Percentiles rank a stretch among this genome's conserved stretches.
phyloP scores from a whole-genome alignment of 805 yeast species.

The Wickerhamomyces pijperi region DNA sequence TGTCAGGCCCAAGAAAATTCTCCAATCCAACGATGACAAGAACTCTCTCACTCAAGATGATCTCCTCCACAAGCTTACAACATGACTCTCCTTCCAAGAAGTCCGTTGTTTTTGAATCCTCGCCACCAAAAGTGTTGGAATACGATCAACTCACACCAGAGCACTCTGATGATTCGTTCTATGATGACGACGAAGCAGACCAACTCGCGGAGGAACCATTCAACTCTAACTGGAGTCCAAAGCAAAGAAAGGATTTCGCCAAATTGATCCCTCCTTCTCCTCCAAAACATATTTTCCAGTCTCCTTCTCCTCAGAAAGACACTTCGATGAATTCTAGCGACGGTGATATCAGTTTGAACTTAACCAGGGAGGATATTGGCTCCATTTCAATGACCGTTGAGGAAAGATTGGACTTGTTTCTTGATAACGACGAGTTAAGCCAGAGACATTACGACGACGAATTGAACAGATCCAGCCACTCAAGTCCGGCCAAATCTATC shows the following conservation, averaged over 20 bases:
- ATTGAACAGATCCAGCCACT: constrained; percentile 11
- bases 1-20: constrained; percentile 21
- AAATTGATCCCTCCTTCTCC: constrained; percentile 27
- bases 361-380: constrained; percentile 19
- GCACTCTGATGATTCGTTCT: constrained; percentile 13
- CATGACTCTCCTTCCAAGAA: constrained; percentile 22
- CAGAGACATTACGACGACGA: constrained; percentile 16
- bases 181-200: constrained; percentile 12
- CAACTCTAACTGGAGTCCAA: background rate
- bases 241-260: constrained; percentile 6
- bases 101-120: constrained; percentile 26
- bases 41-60: constrained; percentile 10
- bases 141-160: constrained; percentile 20
- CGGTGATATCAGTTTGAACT: constrained; percentile 15
- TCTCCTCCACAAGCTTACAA: constrained; percentile 8
- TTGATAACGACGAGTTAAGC: constrained; percentile 18
- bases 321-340: constrained; percentile 17
- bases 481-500: constrained; percentile 12
- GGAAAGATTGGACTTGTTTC: constrained; percentile 33
- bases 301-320: constrained; percentile 15
- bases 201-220: background rate
- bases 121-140: constrained; percentile 27
- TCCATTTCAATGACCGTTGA: constrained; percentile 23
- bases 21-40: constrained; percentile 12
- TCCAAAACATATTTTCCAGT: constrained; percentile 19